Percentiles rank a stretch among this genome's conserved stretches.
Evolutionary conservation across 257 asterid genomes (phyloP).

Genomic region (Penstemon newberryi): DNA sequence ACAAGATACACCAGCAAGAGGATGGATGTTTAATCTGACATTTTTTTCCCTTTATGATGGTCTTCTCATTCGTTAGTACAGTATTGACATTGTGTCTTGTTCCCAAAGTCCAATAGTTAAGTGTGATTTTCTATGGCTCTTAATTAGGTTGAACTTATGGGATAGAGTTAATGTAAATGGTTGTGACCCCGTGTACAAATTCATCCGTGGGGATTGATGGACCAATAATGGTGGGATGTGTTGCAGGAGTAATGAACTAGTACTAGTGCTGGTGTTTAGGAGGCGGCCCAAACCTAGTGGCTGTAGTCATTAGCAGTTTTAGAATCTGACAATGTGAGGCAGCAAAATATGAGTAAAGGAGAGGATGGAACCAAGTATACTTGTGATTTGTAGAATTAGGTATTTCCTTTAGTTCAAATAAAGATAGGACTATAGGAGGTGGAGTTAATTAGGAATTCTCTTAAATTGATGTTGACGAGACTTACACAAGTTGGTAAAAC

Average conservation of each 20-base stretch:
- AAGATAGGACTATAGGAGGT: neutral
- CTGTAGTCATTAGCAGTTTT: neutral
- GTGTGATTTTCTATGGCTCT: neutral
- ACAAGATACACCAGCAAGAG: neutral
- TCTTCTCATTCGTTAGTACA: too few relatives aligned
- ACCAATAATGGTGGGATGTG: neutral
- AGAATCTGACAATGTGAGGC: neutral
- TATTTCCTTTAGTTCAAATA: conserved; percentile 1
- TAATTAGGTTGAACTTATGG: neutral
- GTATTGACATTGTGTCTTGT: neutral
- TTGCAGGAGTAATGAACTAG: neutral
- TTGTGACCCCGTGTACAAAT: neutral
- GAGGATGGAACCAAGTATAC: neutral
- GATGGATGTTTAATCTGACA: neutral
- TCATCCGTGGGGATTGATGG: neutral
- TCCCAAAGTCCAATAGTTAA: neutral
- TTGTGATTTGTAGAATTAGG: neutral
- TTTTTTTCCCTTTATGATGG: neutral
- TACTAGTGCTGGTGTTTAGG: neutral
- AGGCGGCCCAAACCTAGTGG: neutral
- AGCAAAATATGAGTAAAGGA: neutral
- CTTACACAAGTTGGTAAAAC: neutral
- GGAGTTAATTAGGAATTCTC: neutral
- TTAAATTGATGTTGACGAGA: conserved; percentile 1
- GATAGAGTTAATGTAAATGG: neutral